Evolutionary conservation across 139 green algal genomes (phyloP).

Genomic region (Coelastrella sp.): DNA sequence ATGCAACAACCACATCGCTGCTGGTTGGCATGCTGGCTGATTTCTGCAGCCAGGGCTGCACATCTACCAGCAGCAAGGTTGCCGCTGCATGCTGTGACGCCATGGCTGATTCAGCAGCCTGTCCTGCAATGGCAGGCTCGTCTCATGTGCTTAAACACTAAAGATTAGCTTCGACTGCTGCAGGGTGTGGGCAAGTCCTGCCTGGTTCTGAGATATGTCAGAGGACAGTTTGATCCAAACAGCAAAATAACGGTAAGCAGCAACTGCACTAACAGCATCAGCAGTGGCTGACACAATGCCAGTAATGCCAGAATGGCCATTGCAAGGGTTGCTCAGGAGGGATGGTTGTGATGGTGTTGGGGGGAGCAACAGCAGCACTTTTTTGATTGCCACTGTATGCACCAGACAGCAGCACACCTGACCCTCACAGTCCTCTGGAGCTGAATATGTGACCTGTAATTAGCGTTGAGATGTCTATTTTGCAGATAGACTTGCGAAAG

Average conservation of each 20-base stretch:
- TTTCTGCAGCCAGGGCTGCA: too few species aligned
- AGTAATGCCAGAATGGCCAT: too few species aligned
- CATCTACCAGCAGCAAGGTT: neutral
- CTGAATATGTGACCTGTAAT: too few species aligned
- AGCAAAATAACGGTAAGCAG: conserved; percentile 72
- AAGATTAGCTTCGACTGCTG: neutral
- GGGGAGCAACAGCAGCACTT: neutral
- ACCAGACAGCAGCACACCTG: too few species aligned
- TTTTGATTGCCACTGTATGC: too few species aligned
- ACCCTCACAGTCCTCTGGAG: too few species aligned
- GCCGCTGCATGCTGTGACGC: neutral
- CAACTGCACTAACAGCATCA: neutral
- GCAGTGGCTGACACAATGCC: neutral
- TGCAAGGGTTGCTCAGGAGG: neutral
- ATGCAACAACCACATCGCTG: too few species aligned
- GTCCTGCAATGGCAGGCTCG: neutral
- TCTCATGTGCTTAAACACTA: neutral
- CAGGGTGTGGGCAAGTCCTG: conserved; percentile 91
- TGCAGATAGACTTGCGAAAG: too few species aligned
- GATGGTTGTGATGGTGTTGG: too few species aligned
- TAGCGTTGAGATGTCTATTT: too few species aligned
- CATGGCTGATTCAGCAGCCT: neutral
- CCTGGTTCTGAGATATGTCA: conserved; percentile 94
- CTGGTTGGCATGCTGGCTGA: too few species aligned
- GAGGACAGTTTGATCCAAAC: conserved; percentile 82